phyloP scores from a whole-genome alignment of 139 green algal genomes.

The Coelastrella sp. region DNA sequence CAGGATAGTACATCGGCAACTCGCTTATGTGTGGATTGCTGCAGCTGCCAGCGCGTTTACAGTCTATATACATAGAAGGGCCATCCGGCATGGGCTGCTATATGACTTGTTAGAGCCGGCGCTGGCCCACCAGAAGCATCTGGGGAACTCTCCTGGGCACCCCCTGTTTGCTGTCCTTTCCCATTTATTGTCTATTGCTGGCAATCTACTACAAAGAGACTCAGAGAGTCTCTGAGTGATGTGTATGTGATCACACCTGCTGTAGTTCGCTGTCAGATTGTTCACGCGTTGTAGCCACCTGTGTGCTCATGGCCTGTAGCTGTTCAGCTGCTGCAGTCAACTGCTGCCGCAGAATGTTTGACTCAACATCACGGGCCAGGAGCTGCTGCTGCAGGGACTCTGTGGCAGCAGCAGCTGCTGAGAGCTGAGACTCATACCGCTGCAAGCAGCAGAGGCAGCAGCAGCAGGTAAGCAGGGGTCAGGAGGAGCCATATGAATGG shows the following conservation, averaged over 20 bases:
- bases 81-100: too few species aligned
- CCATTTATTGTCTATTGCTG: too few species aligned
- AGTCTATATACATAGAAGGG: too few species aligned
- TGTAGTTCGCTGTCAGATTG: neutral
- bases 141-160: too few species aligned
- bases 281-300: neutral
- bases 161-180: too few species aligned
- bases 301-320: neutral
- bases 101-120: too few species aligned
- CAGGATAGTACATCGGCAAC: too few species aligned
- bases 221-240: too few species aligned
- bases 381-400: constrained; percentile 32
- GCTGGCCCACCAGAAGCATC: too few species aligned
- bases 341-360: constrained; percentile 27
- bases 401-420: constrained; percentile 2
- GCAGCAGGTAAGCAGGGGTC: neutral
- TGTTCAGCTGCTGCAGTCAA: constrained; percentile 29
- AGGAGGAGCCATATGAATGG: neutral
- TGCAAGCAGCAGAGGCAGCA: neutral
- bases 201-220: too few species aligned
- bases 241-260: neutral
- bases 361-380: constrained; percentile 18
- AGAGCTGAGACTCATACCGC: neutral
- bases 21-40: too few species aligned
- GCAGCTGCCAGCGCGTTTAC: too few species aligned